Percentiles rank a stretch among this genome's conserved stretches.
These are phyloP conservation scores for Suillus lakei DNA, from an alignment of 768 basidiomycete genomes.

Conservation along the genomic window DNA sequence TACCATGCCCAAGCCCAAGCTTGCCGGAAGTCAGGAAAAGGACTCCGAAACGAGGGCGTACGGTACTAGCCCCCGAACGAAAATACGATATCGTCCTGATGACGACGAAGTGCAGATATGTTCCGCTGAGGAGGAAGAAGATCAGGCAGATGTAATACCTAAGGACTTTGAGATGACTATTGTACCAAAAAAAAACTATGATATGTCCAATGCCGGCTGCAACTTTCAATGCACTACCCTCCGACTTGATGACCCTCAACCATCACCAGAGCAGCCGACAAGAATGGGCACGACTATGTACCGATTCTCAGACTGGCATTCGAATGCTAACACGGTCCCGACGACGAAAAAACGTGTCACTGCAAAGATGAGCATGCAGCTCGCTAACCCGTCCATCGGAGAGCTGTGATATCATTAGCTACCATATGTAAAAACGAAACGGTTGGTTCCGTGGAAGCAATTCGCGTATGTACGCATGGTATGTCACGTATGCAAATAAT, in stretches of 20 bases:
- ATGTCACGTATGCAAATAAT: too few species aligned
- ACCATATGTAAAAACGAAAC: neutral
- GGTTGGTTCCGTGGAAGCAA: neutral
- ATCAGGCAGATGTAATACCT: neutral
- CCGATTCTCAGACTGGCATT: neutral
- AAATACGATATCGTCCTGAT: neutral
- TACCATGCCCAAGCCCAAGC: too few species aligned
- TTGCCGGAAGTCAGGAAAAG: too few species aligned
- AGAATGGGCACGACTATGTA: neutral
- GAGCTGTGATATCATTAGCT: neutral
- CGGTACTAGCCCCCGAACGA: neutral
- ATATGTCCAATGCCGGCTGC: neutral
- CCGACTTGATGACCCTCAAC: conserved; percentile 84
- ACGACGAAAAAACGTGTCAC: neutral
- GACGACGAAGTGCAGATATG: neutral
- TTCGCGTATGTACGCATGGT: neutral
- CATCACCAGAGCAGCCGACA: conserved; percentile 75
- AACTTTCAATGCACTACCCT: conserved; percentile 45
- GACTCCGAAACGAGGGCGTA: neutral
- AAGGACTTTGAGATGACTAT: neutral
- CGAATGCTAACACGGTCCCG: neutral
- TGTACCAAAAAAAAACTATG: neutral
- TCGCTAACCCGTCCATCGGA: neutral
- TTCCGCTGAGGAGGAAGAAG: neutral
- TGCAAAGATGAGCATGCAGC: neutral